Base-by-base conservation (phyloP, 2,329 filamentous ascomycete species). In the Calonectria pauciramosa region DNA sequence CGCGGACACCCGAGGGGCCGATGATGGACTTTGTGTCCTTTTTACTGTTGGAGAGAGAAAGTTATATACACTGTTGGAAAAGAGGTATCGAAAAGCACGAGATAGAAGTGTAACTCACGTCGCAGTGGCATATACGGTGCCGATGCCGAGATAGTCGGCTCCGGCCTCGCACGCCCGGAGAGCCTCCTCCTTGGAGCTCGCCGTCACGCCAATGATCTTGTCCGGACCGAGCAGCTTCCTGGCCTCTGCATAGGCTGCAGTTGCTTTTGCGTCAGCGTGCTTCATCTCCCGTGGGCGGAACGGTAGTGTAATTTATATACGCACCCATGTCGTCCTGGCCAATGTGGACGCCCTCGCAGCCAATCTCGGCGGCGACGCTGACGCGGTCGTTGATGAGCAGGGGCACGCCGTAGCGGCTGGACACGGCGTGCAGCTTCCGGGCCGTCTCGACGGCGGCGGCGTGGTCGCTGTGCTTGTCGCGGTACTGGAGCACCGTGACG, bases 311-410 rank as follows among this genome's bases (percentile, higher is more conserved):
- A n/a, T n/a, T 9, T 14, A 11, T 2, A 63, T 5, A 84, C 89
- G 78, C 84, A 94, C 93, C 89, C 88, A 98, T 93, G 84, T 99
- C 96, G 89, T 98, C 96, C 87, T 99, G 96, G 9, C 97, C 97
- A 65, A 99, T 91, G 84, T 99, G 97, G 11, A 98, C 95, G 59
- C 97, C 97, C 86, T 98, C 96, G 72, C 95, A 97, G 16, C 93
- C 94, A 54, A 96, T 91, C 18, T 95, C 96, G 23, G 95, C 89
- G 11, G 96, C 96, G 32, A 99, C 95, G 83, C 98, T 96, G 8
- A 98, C 91, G 16, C 96, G 92, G 84, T 99, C 97, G 83, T 99
- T 99, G 87, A 99, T 96, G 70, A 99, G 88, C 72, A 99, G 90
- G 36, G 96, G 96, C 4, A 98, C 91, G 20, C 89, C 88, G 82